A percentile compares a stretch with the other conserved stretches of the same genome.
Conservation (phyloP, 331 rosid species). For the Rosa hybrid region DNA sequence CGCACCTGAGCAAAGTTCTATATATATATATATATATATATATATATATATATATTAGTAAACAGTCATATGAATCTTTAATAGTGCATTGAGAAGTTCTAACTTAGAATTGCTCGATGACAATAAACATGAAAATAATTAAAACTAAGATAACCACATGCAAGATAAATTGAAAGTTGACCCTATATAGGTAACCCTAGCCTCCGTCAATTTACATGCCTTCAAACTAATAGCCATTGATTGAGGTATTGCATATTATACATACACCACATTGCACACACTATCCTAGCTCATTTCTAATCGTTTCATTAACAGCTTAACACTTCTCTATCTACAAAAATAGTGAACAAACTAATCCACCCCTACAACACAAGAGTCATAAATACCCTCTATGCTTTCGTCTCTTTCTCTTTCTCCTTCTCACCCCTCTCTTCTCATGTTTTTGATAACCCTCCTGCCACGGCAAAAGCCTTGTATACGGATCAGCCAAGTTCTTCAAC, state of each 20-base stretch:
- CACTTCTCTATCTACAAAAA: not conserved
- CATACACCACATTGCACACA: not conserved
- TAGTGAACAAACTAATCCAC: not conserved
- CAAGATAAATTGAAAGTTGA: too few relatives aligned
- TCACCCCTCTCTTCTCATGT: conserved; percentile 22
- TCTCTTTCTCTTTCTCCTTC: conserved; percentile 7
- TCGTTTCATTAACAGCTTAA: not conserved
- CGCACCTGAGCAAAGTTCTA: too few relatives aligned
- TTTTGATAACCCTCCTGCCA: conserved; percentile 45
- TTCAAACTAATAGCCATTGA: not conserved
- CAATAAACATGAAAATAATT: too few relatives aligned
- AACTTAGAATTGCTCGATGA: too few relatives aligned
- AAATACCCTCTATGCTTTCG: conserved; percentile 17
- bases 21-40: too few relatives aligned
- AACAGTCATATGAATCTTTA: too few relatives aligned
- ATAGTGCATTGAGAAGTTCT: too few relatives aligned
- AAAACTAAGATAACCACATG: too few relatives aligned
- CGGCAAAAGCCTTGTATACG: conserved; percentile 42
- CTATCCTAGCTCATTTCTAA: not conserved
- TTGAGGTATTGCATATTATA: not conserved
- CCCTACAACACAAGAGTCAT: conserved; percentile 5
- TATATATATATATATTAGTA: too few relatives aligned
- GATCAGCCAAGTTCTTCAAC: conserved; percentile 30
- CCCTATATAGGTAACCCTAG: not conserved
- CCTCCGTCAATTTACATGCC: too few relatives aligned